Percentiles rank a stretch among this genome's conserved stretches.
These are phyloP conservation scores for Saccharomyces eubayanus DNA, from an alignment of 805 yeast species.

Conservation along the genomic window DNA sequence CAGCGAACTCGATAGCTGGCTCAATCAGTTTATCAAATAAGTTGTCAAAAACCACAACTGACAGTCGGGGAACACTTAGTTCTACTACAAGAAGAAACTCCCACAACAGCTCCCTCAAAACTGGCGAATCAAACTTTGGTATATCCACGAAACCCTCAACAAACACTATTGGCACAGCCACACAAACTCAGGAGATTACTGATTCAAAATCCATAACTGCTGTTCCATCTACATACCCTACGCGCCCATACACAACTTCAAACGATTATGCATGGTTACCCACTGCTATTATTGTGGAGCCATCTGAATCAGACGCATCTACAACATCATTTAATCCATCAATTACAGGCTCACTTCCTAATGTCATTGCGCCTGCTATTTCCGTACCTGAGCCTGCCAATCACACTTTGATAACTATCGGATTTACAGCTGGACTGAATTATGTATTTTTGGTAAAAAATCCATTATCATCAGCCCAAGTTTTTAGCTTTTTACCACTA, in stretches of 20 bases:
- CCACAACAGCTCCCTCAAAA: not conserved
- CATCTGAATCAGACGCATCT: conserved; percentile 33
- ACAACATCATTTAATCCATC: conserved; percentile 36
- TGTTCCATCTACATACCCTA: conserved; percentile 16
- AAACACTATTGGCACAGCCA: conserved; percentile 26
- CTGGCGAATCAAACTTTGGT: not conserved
- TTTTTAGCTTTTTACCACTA: conserved; percentile 61
- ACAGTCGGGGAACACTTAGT: not conserved
- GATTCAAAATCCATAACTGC: conserved; percentile 24
- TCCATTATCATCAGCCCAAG: conserved; percentile 77
- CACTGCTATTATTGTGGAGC: conserved; percentile 65
- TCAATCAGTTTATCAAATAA: not conserved
- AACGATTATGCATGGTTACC: conserved; percentile 51
- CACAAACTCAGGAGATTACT: conserved; percentile 38
- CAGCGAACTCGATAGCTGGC: not conserved
- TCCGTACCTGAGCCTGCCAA: conserved; percentile 33
- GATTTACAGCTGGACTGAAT: conserved; percentile 65
- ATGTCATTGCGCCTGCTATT: conserved; percentile 36
- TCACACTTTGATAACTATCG: conserved; percentile 25
- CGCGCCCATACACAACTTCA: conserved; percentile 22
- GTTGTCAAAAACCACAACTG: not conserved
- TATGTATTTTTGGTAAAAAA: conserved; percentile 80
- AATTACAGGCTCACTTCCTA: conserved; percentile 32
- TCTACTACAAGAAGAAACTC: not conserved
- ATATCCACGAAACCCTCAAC: not conserved